These are phyloP conservation scores for Flaveria bidentis DNA, from an alignment of 129 eudicot genomes.

Conservation along the genomic window DNA sequence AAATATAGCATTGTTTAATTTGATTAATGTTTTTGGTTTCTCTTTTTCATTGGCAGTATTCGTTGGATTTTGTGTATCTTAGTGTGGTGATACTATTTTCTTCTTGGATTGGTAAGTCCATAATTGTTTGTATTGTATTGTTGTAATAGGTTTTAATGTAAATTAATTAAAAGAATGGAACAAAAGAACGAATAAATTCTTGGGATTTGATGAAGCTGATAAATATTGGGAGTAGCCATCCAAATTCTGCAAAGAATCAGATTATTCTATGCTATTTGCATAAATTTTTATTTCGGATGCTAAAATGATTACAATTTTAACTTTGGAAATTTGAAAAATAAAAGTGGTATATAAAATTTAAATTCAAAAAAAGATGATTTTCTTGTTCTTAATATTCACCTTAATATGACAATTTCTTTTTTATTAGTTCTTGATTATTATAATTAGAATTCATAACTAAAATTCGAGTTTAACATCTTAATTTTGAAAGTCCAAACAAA, in stretches of 20 bases:
- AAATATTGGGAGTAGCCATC: background rate
- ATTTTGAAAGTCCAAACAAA: background rate
- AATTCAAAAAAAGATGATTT: background rate
- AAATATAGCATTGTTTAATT: background rate
- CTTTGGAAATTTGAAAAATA: background rate
- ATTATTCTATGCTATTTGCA: background rate
- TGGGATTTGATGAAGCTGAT: slow-evolving; percentile 6
- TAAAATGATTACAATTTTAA: background rate
- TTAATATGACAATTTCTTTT: background rate
- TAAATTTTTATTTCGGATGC: background rate
- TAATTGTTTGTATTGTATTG: background rate
- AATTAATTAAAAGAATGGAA: too few relatives aligned
- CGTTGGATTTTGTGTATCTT: slow-evolving; percentile 92
- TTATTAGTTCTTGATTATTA: background rate
- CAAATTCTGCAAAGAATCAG: background rate
- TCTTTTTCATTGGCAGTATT: slow-evolving; percentile 66
- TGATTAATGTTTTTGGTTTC: background rate
- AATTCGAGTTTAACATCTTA: background rate
- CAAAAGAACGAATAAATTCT: background rate
- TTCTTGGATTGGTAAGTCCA: slow-evolving; percentile 85
- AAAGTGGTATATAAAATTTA: background rate
- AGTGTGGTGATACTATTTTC: slow-evolving; percentile 89
- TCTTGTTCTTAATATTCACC: too few relatives aligned
- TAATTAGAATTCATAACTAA: background rate
- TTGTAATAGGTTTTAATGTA: too few relatives aligned